Base-by-base conservation (phyloP, 345 rosid species). In the Populus nigra region DNA sequence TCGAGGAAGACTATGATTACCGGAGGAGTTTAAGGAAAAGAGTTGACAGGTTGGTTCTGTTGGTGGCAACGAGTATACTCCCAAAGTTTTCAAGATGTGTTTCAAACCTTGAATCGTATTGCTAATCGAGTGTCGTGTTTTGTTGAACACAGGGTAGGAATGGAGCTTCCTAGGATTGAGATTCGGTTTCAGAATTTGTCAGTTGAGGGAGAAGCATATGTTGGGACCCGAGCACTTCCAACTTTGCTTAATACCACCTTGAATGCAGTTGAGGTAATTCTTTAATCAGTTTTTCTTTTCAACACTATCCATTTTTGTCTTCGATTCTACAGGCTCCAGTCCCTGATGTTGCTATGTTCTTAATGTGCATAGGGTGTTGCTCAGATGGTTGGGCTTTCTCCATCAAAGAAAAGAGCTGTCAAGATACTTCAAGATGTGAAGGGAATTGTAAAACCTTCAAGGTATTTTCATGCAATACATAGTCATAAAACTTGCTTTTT, bases 191-290 rank as follows among this genome's bases (percentile, higher is more conserved):
- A 86, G 85, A 65, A 84, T 73, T 75, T 86, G 65, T 77, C 80
- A 1, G 68, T 86, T 18, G 81, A 86, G 33, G 89, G 89, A 36
- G 87, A 84, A 27, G 87, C 85, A 29, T 78, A 86, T 47, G 84
- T 84, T 57, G 89, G 85, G 55, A 76, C 74, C 1, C 78, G 89
- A 73, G 89, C 89, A 35, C 85, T 86, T 25, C 89, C 89, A 3
- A 82, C 87, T 43, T 72, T 86, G 69, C 77, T 80, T 22, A 86
- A 86, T 75, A 57, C 84, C 67, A 62, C 85, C 79, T 29, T 84
- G 67, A 86, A 86, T 35, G 53, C 85, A 6, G 16, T 82, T 4
- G 85, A 86, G 87, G 89, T 86, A 68, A 47, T 36, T 61, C 63
- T 9, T 59, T 27, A 11, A 18, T 67, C 27, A 57, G 7, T 35